Conservation (phyloP, 305 asterid species). For the Fraxinus paxiana region DNA sequence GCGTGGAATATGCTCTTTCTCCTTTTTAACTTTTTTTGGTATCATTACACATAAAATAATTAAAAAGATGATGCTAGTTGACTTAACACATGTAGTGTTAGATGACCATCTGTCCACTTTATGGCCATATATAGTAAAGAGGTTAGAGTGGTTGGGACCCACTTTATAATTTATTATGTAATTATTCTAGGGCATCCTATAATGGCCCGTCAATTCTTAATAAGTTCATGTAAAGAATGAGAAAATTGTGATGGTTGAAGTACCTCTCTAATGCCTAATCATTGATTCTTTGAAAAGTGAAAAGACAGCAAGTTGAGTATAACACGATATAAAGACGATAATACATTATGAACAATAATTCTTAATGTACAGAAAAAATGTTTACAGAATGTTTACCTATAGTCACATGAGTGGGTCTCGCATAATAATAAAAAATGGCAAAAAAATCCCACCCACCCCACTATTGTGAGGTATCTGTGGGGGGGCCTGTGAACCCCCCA, state of each 20-base stretch:
- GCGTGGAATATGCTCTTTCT: constrained; percentile 19
- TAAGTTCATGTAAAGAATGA: not conserved
- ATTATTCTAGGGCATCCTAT: not conserved
- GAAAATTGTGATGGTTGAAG: not conserved
- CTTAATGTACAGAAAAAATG: no score
- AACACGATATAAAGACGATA: not conserved
- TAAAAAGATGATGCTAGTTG: not conserved
- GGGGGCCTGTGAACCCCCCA: no score
- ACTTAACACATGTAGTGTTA: not conserved
- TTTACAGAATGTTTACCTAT: no score
- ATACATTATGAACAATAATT: not conserved
- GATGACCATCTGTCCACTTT: constrained; percentile 22
- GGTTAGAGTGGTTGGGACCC: constrained; percentile 12
- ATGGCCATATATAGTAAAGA: constrained; percentile 21
- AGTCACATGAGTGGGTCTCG: no score
- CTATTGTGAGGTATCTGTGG: no score
- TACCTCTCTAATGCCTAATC: not conserved
- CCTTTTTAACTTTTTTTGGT: not conserved
- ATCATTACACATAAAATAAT: not conserved
- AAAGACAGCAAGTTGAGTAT: not conserved
- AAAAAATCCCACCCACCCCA: no score
- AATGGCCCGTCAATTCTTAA: not conserved
- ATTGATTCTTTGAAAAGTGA: not conserved
- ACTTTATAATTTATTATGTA: constrained; percentile 8
- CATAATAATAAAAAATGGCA: no score